Conservation (phyloP, 1,284 basidiomycete genomes). For the Cutaneotrichosporon cutaneum region DNA sequence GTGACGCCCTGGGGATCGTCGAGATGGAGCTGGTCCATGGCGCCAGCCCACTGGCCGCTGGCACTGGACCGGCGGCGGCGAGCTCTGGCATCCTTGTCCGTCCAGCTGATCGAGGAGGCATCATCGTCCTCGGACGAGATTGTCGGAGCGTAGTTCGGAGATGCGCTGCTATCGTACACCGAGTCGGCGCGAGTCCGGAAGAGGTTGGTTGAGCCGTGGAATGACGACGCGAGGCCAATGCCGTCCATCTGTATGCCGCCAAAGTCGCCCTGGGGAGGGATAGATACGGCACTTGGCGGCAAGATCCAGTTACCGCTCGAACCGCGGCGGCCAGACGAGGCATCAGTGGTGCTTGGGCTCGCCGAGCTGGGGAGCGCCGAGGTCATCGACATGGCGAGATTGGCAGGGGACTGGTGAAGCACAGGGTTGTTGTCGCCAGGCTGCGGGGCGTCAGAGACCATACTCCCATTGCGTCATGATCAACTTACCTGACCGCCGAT, state of each 20-base stretch:
- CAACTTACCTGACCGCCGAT: background rate
- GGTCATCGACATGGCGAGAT: constrained; percentile 27
- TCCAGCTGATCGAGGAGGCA: background rate
- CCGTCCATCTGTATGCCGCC: constrained; percentile 7
- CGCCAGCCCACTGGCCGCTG: constrained; percentile 40
- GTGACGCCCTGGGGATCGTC: constrained; percentile 8
- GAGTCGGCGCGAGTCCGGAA: background rate
- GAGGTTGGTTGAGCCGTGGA: constrained; percentile 6
- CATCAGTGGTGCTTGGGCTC: constrained; percentile 33
- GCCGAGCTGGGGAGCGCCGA: constrained; percentile 41
- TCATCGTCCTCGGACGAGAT: constrained; percentile 12
- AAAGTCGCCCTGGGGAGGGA: background rate
- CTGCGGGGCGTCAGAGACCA: background rate
- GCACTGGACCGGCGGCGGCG: constrained; percentile 36
- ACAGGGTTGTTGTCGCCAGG: background rate
- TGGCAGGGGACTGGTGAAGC: constrained; percentile 14
- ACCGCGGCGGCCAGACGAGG: constrained; percentile 11
- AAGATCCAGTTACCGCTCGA: constrained; percentile 15
- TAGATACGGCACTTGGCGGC: background rate
- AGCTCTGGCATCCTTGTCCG: constrained; percentile 9
- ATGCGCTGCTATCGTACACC: constrained; percentile 3
- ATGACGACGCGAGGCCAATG: constrained; percentile 4
- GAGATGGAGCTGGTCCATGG: constrained; percentile 40
- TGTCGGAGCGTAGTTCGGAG: constrained; percentile 9
- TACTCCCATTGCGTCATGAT: background rate